Base-by-base conservation (phyloP, 495 filamentous ascomycete genomes). In the Penicillium bialowiezense region DNA sequence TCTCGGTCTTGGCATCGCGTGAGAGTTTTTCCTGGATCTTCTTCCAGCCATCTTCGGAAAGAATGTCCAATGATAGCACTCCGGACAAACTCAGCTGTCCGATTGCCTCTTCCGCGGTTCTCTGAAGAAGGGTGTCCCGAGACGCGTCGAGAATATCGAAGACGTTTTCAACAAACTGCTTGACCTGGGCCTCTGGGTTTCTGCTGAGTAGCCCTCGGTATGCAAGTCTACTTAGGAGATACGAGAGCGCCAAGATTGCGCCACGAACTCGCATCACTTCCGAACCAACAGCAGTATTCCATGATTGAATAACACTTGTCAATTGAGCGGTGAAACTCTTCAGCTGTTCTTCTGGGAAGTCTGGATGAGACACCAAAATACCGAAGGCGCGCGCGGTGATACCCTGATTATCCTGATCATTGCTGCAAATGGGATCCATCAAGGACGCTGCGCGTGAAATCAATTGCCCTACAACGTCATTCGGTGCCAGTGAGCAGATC, bases 61-160 rank as follows among this genome's bases (percentile, higher is more conserved):
- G 54, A 0, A 54, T 56, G 10, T 68, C 60, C 0, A 70, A 55
- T 1, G 63, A 61, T n/a, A 88, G 54, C 5, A 86, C 70, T 0
- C 74, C 76, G 28, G 84, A 88, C 2, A 90, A 75, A 74, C 86
- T 85, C 0, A 97, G 64, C 61, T 97, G 87, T 3, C 85, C 81
- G 49, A 95, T 69, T 8, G 86, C 79, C 17, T 80, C 73, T 31
- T 88, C 75, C 1, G 85, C 78, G 3, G 82, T 77, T 38, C 81
- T 78, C 51, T 75, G 70, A 21, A 88, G 69, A 15, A 75, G 69
- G n/a, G 62, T 68, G 47, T 89, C 85, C 19, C 70, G 74, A 18
- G 78, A 66, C 7, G 60, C 62, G 31, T 72, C 57, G 3, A 85
- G 51, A 15, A 85, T 73, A 10, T 73, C 66, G 20, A 80, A 55